These are phyloP conservation scores for Kazachstania kunashirensis DNA, from an alignment of 805 yeast species.

Conservation along the genomic window DNA sequence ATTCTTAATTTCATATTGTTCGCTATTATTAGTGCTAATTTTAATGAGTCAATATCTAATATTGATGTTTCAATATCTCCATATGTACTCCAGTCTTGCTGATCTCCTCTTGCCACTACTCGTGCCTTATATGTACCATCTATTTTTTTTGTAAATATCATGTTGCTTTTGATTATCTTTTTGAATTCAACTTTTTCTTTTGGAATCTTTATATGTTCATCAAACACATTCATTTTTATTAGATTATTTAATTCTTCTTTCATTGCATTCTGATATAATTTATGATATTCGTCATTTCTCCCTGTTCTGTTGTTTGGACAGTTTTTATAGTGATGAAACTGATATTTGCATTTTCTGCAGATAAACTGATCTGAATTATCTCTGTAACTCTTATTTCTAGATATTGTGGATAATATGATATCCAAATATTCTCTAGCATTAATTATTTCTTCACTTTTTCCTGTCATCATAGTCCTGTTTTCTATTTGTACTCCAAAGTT, in stretches of 20 bases:
- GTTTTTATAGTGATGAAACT: no score
- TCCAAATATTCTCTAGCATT: no score
- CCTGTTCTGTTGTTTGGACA: no score
- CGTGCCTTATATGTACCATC: slow-evolving; percentile 6
- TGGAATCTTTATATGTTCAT: slow-evolving; percentile 1
- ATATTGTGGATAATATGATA: no score
- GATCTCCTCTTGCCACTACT: slow-evolving; percentile 5
- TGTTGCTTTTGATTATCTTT: neutral
- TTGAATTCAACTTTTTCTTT: neutral
- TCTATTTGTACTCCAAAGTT: no score
- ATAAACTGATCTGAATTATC: no score
- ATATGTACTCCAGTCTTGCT: slow-evolving; percentile 1
- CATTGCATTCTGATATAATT: neutral
- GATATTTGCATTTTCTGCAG: no score
- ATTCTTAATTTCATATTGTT: neutral
- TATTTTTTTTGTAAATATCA: slow-evolving; percentile 4
- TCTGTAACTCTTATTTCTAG: no score
- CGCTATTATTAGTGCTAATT: slow-evolving; percentile 2
- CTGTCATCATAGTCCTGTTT: no score
- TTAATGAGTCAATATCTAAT: neutral
- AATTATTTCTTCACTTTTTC: no score
- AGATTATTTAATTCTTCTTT: slow-evolving; percentile 6
- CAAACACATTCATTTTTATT: slow-evolving; percentile 5
- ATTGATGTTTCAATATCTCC: neutral
- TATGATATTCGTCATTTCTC: no score